Evolutionary conservation across 352 stramenopile species (phyloP), one percentile per base, ranked within the genome.

Genomic region (Phytophthora rubi): DNA sequence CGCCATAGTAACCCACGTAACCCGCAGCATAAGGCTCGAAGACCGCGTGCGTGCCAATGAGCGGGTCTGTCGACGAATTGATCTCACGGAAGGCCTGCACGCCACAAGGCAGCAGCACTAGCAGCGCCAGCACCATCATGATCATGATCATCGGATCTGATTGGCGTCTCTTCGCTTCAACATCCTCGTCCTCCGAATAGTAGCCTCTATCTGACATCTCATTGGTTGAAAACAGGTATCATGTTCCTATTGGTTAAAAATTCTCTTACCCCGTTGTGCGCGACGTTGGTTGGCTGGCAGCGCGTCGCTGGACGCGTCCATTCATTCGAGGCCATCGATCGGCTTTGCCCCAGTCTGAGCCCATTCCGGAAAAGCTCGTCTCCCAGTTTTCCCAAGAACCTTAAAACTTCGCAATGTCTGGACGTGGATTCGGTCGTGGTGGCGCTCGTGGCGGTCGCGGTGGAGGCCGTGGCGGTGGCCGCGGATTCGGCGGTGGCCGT

Each of bases 11-110:
- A 13, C 90, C 92, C 1, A 96, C 93, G 52, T 82, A 83, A 15
- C 93, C 93, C 7, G 61, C 64, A 6, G 85, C 87, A 62, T 98
- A 98, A 13, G 94, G 92, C 59, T 89, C 77, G 52, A 98, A 98
- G 6, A 81, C 73, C 1, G 86, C 86, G 9, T 63, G 67, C 9
- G 76, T 80, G 5, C 53, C 61, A 1, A 67, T 60, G 3, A 75
- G 33, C 7, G 75, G 73, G 13, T 91, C 80, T 3, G 51, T 68
- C 0, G 59, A 61, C 26, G 75, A 75, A 18, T 64, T 71, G 10
- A 92, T 65, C 47, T 82, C 62, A 5, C 85, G 81, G 53, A 83
- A 92, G 51, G 51, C 48, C 3, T 0, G 39, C 39, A 21, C 28
- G 55, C 18, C 44, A 9, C 67, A n/a, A 49, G 53, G 15, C 47